Conservation (phyloP, 352 stramenopile species). For the Globisporangium echinulatum region DNA sequence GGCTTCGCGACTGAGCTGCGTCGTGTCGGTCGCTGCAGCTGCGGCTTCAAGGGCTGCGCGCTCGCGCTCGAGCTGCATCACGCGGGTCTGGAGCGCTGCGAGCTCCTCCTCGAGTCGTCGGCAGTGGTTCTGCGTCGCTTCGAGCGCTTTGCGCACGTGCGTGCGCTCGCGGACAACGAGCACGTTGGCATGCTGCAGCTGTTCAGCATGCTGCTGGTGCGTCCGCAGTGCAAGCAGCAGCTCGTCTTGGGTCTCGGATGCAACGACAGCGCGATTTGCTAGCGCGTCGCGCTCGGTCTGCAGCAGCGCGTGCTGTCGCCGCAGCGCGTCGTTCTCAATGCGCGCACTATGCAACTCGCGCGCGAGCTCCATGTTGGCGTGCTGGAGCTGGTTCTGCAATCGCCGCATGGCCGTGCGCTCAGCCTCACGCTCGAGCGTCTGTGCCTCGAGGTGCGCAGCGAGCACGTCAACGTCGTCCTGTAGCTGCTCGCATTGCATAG, state of each 20-base stretch:
- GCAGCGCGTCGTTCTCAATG: slow-evolving; percentile 43
- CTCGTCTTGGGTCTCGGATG: slow-evolving; percentile 41
- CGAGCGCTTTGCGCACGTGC: slow-evolving; percentile 27
- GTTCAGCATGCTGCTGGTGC: slow-evolving; percentile 32
- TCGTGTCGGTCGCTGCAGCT: slow-evolving; percentile 18
- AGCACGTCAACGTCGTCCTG: slow-evolving; percentile 53
- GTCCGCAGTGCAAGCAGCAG: slow-evolving; percentile 32
- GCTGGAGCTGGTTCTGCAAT: slow-evolving; percentile 13
- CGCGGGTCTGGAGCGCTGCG: slow-evolving; percentile 24
- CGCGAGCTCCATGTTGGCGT: slow-evolving; percentile 18
- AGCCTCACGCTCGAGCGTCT: slow-evolving; percentile 19
- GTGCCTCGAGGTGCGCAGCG: slow-evolving; percentile 41
- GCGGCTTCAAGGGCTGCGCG: slow-evolving; percentile 27
- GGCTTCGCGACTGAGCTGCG: slow-evolving; percentile 21
- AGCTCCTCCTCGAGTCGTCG: slow-evolving; percentile 48
- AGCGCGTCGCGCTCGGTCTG: slow-evolving; percentile 22
- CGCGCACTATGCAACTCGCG: slow-evolving; percentile 27
- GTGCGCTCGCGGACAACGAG: slow-evolving; percentile 23
- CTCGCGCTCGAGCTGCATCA: slow-evolving; percentile 41
- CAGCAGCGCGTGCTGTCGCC: slow-evolving; percentile 24
- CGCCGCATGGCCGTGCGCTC: slow-evolving; percentile 16
- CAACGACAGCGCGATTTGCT: slow-evolving; percentile 13
- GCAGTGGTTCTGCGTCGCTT: slow-evolving; percentile 43
- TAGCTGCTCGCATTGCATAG: slow-evolving; percentile 29
- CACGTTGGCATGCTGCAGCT: slow-evolving; percentile 21